phyloP scores from a whole-genome alignment of 2,329 filamentous ascomycete species.

The Colletotrichum truncatum region DNA sequence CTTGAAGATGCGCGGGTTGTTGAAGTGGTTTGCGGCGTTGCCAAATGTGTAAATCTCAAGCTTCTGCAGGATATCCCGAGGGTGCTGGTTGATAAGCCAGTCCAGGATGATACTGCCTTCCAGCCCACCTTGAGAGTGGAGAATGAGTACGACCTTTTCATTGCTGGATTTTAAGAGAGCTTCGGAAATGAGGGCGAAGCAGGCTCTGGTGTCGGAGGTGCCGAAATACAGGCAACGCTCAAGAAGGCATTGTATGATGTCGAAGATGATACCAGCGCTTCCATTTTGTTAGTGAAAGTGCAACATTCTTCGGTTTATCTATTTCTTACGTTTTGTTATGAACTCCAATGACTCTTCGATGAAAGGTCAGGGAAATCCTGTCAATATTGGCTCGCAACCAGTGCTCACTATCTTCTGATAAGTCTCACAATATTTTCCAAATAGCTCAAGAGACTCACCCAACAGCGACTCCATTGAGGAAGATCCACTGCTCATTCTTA shows the following conservation, averaged over 20 bases:
- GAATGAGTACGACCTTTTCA: constrained; percentile 76
- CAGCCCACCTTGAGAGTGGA: constrained; percentile 83
- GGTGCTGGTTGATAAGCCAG: constrained; percentile 78
- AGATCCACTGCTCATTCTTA: constrained; percentile 79
- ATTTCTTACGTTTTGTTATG: constrained; percentile 74
- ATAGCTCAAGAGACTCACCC: constrained; percentile 52
- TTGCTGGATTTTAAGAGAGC: constrained; percentile 69
- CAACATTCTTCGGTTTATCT: too few species aligned
- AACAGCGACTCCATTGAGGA: constrained; percentile 76
- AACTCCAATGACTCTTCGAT: constrained; percentile 75
- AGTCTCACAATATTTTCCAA: background rate
- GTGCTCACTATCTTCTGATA: constrained; percentile 53
- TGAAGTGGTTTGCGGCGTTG: constrained; percentile 83
- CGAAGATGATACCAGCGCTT: constrained; percentile 75
- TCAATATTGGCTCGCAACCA: constrained; percentile 79
- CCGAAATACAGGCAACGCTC: constrained; percentile 80
- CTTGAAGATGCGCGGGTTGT: constrained; percentile 71
- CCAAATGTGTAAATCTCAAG: constrained; percentile 84
- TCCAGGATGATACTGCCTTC: constrained; percentile 78
- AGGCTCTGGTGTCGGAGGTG: constrained; percentile 72
- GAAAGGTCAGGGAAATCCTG: constrained; percentile 76
- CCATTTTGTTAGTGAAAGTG: too few species aligned
- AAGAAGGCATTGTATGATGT: constrained; percentile 79
- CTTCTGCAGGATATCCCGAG: constrained; percentile 71
- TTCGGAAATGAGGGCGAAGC: constrained; percentile 69